Conservation (phyloP, 306 rosid species). For the Alnus glutinosa region DNA sequence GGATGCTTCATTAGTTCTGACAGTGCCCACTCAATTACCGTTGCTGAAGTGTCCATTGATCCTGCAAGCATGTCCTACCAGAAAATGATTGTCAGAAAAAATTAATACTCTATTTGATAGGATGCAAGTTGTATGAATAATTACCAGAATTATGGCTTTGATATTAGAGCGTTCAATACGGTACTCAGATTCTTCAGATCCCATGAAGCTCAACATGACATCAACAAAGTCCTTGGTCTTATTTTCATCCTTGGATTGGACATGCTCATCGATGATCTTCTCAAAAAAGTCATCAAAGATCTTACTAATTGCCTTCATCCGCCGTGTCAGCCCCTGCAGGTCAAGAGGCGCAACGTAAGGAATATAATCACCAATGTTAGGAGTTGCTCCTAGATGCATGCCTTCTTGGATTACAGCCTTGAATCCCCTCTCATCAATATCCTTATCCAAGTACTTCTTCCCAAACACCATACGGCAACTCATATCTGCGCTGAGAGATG, state of each 20-base stretch:
- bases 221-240: constrained; percentile 63
- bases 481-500: constrained; percentile 35
- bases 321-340: constrained; percentile 52
- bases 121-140: too few species aligned
- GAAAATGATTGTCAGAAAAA: neutral
- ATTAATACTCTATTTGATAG: neutral
- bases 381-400: constrained; percentile 35
- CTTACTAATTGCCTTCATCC: constrained; percentile 46
- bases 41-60: constrained; percentile 55
- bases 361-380: constrained; percentile 54
- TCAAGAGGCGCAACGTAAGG: constrained; percentile 56
- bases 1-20: constrained; percentile 56
- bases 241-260: constrained; percentile 29
- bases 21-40: constrained; percentile 53
- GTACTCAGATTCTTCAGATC: constrained; percentile 48
- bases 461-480: constrained; percentile 62
- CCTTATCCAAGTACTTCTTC: constrained; percentile 53
- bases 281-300: constrained; percentile 58
- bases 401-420: constrained; percentile 44
- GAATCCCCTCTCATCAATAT: constrained; percentile 54
- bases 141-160: constrained; percentile 48
- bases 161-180: constrained; percentile 48
- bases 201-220: constrained; percentile 55
- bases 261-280: constrained; percentile 59
- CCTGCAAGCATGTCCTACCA: constrained; percentile 57